Base-by-base conservation (phyloP, 108 stramenopile species). In the Aurantiochytrium sp. region DNA sequence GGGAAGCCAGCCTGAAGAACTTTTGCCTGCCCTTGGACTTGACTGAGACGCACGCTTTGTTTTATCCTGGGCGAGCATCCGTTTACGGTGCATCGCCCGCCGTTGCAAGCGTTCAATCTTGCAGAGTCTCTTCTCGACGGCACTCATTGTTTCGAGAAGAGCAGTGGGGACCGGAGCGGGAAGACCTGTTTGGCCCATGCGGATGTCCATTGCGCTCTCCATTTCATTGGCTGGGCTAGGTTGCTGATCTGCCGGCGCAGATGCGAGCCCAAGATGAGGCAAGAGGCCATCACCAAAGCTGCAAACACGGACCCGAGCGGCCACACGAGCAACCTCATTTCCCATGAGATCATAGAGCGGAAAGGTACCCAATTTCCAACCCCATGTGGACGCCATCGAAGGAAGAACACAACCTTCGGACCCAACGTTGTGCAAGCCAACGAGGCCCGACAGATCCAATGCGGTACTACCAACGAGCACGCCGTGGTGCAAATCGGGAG, bases 301-400 rank as follows among this genome's bases (percentile, higher is more conserved):
- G 76, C 76, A 83, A 12, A 83, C 25, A 6, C 76, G 76, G 6
- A 83, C 51, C 18, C 76, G 76, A 1, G 51, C 51, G 51, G 45
- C 49, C 6, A 83, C 12, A 4, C 45, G 51, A 6, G 76, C 76
- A 35, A 83, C 76, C 10, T 23, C 14, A 16, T 83, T 83, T 43
- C 76, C 76, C 76, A 83, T 83, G 45, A 83, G 51, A 53, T 83
- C 76, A 83, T 45, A 83, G 25, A 83, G 10, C 23, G 76, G 76
- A 53, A 83, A 47, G 25, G 10, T 12, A 4, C 76, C 76, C 10
- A 12, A 23, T 23, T 53, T 83, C 76, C 76, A 83, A 0, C 76
- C 76, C 76, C 76, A 83, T 25, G 51, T 53, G n/a, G 76, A 83
- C n/a, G 76, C 12, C 10, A 53, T 18, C 10, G 76, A 47, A 6